These are phyloP conservation scores for Alternaria solani DNA, from an alignment of 2,329 filamentous ascomycete genomes.

Conservation along the genomic window DNA sequence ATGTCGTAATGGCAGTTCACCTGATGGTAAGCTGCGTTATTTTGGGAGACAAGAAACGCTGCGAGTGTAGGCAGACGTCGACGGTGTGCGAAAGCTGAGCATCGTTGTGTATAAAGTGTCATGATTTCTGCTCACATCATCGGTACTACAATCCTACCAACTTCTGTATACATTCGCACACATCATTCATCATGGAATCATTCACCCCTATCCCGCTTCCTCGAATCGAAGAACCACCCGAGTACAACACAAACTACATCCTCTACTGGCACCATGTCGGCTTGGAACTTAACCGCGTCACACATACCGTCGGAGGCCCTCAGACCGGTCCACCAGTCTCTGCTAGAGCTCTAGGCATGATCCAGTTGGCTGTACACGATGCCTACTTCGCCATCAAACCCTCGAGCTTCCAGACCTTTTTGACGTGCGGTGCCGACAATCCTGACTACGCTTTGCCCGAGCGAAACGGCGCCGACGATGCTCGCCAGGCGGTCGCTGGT, in stretches of 20 bases:
- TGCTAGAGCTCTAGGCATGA: conserved; percentile 27
- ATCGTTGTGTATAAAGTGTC: background rate
- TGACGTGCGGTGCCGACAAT: conserved; percentile 12
- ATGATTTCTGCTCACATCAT: background rate
- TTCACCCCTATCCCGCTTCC: conserved; percentile 18
- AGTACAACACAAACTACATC: conserved; percentile 23
- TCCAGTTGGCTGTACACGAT: conserved; percentile 37
- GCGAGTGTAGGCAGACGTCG: background rate
- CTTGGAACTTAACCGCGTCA: conserved; percentile 22
- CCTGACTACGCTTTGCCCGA: conserved; percentile 20
- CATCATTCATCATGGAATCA: conserved; percentile 1
- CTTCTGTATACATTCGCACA: background rate
- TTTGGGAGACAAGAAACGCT: background rate
- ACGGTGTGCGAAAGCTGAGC: background rate
- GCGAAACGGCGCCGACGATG: conserved; percentile 20
- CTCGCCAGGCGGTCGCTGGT: conserved; percentile 32
- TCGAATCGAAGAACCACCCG: conserved; percentile 17
- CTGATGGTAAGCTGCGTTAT: conserved; percentile 2
- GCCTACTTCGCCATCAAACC: conserved; percentile 36
- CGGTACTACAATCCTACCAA: background rate
- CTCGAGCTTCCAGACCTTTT: conserved; percentile 23
- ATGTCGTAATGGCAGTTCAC: background rate
- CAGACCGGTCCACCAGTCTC: conserved; percentile 22
- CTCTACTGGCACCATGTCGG: conserved; percentile 24
- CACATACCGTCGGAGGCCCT: conserved; percentile 21